phyloP scores from a whole-genome alignment of 345 rosid genomes.

The Lepidium africanum region DNA sequence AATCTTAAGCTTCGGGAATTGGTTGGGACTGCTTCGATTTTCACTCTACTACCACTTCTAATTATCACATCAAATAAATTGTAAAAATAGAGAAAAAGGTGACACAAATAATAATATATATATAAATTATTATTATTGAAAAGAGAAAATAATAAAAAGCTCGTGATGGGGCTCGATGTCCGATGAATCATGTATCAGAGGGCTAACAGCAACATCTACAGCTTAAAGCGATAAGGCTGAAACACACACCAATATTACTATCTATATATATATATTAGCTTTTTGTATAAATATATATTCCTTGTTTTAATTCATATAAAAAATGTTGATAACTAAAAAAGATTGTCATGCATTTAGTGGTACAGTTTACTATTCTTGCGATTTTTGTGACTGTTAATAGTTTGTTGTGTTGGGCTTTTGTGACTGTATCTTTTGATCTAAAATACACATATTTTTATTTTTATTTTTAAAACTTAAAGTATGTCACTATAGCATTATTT shows the following conservation, averaged over 20 bases:
- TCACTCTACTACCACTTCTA: slow-evolving; percentile 27
- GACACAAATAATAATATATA: background rate
- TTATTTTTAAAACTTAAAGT: background rate
- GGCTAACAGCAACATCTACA: slow-evolving; percentile 26
- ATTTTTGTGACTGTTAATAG: background rate
- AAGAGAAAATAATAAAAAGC: slow-evolving; percentile 8
- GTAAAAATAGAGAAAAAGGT: background rate
- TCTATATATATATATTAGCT: too few species aligned
- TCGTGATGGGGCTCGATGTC: slow-evolving; percentile 51
- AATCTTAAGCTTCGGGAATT: slow-evolving; percentile 36
- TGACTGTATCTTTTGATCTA: background rate
- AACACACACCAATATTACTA: background rate
- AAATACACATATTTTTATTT: background rate
- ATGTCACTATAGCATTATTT: background rate
- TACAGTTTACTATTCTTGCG: background rate
- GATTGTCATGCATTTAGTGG: background rate
- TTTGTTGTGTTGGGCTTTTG: background rate
- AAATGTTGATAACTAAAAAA: background rate
- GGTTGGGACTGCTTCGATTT: slow-evolving; percentile 3
- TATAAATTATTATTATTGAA: background rate
- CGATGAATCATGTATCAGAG: slow-evolving; percentile 33
- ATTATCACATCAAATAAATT: background rate
- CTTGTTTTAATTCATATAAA: background rate
- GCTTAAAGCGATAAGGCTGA: slow-evolving; percentile 38
- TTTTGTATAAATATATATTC: too few species aligned